Evolutionary conservation across 2,329 filamentous ascomycete species (phyloP).

Genomic region (Clarireedia sp.): DNA sequence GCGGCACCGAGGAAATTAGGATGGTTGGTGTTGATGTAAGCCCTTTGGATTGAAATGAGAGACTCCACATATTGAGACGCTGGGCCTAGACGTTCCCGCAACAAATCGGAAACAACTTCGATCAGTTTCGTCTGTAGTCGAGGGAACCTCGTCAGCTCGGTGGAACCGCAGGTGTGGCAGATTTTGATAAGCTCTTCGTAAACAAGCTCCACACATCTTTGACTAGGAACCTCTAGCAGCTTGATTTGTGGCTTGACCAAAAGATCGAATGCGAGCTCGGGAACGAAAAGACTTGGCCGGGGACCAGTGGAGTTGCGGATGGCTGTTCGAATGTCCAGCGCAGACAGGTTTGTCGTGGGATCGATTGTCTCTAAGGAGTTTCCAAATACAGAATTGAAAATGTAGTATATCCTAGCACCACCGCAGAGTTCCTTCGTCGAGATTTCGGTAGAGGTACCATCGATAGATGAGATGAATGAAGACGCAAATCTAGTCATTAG

Average conservation of each 20-base stretch:
- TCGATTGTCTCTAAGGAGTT: constrained; percentile 95
- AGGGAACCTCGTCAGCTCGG: constrained; percentile 84
- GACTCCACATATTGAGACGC: constrained; percentile 90
- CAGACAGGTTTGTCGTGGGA: constrained; percentile 88
- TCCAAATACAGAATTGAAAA: constrained; percentile 54
- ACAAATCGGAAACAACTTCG: constrained; percentile 91
- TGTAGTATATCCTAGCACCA: constrained; percentile 30
- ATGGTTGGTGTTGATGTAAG: constrained; percentile 99
- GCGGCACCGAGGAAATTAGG: constrained; percentile 96
- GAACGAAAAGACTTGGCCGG: constrained; percentile 90
- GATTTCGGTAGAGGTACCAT: constrained; percentile 96
- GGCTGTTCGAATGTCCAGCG: constrained; percentile 89
- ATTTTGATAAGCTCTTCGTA: constrained; percentile 99
- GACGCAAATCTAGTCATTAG: constrained; percentile 97
- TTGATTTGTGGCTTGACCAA: constrained; percentile 99
- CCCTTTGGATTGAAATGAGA: constrained; percentile 91
- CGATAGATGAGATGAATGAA: constrained; percentile 96
- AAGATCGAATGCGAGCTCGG: constrained; percentile 94
- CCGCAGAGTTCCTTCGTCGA: constrained; percentile 68
- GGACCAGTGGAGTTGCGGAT: constrained; percentile 98
- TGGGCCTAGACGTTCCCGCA: constrained; percentile 85
- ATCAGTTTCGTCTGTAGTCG: constrained; percentile 94
- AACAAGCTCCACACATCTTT: constrained; percentile 93
- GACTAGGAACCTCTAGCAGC: constrained; percentile 85
- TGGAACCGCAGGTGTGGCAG: constrained; percentile 95